Evolutionary conservation across 2,329 filamentous ascomycete species (phyloP).

Genomic region (Zymoseptoria passerinii): DNA sequence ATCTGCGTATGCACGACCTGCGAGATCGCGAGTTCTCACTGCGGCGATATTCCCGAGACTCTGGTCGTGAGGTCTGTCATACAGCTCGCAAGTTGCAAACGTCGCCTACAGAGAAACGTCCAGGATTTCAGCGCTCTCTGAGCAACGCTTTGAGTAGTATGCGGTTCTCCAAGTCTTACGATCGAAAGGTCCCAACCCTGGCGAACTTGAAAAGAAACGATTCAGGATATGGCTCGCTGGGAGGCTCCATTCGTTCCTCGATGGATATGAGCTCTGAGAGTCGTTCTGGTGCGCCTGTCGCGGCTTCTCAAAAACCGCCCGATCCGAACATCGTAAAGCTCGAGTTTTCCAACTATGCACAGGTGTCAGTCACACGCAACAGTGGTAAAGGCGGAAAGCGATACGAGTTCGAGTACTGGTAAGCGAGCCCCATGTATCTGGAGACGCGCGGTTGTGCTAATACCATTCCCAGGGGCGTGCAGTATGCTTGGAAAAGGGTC

Average conservation of each 20-base stretch:
- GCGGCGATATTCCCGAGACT: conserved; percentile 83
- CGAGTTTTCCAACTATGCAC: conserved; percentile 96
- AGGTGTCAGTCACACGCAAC: conserved; percentile 69
- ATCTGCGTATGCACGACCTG: conserved; percentile 89
- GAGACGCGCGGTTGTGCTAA: too few species aligned
- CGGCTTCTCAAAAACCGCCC: conserved; percentile 6
- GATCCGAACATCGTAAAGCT: conserved; percentile 65
- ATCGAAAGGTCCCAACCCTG: conserved; percentile 36
- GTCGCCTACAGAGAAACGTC: conserved; percentile 39
- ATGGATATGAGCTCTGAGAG: conserved; percentile 35
- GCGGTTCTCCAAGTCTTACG: conserved; percentile 42
- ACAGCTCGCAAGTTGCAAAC: conserved; percentile 63
- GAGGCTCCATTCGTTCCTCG: conserved; percentile 31
- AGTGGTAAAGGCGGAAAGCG: conserved; percentile 60
- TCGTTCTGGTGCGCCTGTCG: conserved; percentile 41
- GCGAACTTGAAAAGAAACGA: conserved; percentile 47
- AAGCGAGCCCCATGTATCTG: conserved; percentile 26
- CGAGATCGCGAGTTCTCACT: conserved; percentile 81
- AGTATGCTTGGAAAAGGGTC: conserved; percentile 75
- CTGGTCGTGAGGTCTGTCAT: conserved; percentile 86
- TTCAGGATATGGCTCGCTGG: conserved; percentile 50
- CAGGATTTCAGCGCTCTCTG: conserved; percentile 50
- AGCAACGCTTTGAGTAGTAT: conserved; percentile 51
- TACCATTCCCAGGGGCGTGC: conserved; percentile 32
- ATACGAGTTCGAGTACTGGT: conserved; percentile 95